These are phyloP conservation scores for Sporobolus alterniflorus DNA, from an alignment of 202 grass and related monocot species.

Conservation along the genomic window DNA sequence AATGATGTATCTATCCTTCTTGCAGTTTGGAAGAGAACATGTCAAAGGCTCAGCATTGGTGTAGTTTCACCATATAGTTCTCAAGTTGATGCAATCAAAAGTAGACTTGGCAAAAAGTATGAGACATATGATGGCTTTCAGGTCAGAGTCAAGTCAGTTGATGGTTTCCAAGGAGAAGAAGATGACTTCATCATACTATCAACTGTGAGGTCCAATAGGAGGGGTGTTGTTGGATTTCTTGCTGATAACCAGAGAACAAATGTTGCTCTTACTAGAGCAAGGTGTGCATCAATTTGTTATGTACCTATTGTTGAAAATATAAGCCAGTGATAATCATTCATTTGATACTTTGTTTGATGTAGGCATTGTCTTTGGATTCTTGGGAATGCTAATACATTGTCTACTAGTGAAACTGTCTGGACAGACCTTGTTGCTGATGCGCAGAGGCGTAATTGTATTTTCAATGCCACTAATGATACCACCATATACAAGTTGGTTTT, in stretches of 20 bases:
- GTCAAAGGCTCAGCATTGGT: conserved; percentile 56
- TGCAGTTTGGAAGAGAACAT: conserved; percentile 53
- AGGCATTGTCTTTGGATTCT: conserved; percentile 92
- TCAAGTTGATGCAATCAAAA: conserved; percentile 66
- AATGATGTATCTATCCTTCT: conserved; percentile 1
- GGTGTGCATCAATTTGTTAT: conserved; percentile 34
- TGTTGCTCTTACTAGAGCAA: conserved; percentile 90
- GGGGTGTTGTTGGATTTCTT: conserved; percentile 72
- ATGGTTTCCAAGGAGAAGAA: conserved; percentile 93
- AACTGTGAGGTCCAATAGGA: conserved; percentile 64
- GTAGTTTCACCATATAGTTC: conserved; percentile 76
- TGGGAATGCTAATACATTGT: conserved; percentile 63
- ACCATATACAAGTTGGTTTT: conserved; percentile 59
- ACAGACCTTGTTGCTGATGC: conserved; percentile 59
- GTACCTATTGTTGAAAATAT: conserved; percentile 3
- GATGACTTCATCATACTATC: conserved; percentile 91
- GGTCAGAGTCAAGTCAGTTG: conserved; percentile 66
- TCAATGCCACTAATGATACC: conserved; percentile 49
- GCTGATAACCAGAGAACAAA: conserved; percentile 69
- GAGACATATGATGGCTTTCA: conserved; percentile 49
- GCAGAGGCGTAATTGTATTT: conserved; percentile 40
- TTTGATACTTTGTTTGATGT: conserved; percentile 38
- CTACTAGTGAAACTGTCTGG: conserved; percentile 67
- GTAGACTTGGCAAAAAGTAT: conserved; percentile 60
- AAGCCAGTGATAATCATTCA: not conserved